Percentiles rank a stretch among this genome's conserved stretches.
phyloP scores from a whole-genome alignment of 2,329 filamentous ascomycete species.

The Fusarium algeriense region DNA sequence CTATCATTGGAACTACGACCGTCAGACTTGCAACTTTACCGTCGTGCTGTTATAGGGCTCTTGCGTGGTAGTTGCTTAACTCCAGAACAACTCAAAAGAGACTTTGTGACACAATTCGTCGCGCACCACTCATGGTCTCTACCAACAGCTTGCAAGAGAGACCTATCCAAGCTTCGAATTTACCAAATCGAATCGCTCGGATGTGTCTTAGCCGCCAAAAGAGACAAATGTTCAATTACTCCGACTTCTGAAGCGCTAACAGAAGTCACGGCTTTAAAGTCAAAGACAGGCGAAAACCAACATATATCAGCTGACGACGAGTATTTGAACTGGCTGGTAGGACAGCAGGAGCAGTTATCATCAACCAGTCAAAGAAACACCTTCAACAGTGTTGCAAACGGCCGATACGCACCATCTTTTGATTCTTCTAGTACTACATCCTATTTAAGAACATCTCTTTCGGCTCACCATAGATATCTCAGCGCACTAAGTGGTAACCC shows the following conservation, averaged over 20 bases:
- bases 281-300: background rate
- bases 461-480: background rate
- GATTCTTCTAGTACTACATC: background rate
- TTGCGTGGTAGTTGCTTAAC: background rate
- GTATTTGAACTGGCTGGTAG: background rate
- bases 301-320: background rate
- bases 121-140: slow-evolving; percentile 4
- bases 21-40: background rate
- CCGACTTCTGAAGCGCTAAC: background rate
- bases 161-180: background rate
- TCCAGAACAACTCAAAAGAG: background rate
- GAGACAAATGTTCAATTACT: background rate
- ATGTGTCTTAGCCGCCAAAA: background rate
- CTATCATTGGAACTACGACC: background rate
- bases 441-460: background rate
- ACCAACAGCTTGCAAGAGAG: background rate
- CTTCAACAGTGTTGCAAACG: background rate
- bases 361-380: background rate
- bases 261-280: background rate
- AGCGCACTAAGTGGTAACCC: background rate
- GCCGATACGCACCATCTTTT: background rate
- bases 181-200: background rate
- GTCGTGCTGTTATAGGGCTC: background rate
- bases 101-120: background rate
- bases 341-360: background rate